These are phyloP conservation scores for Apiotrichum mycotoxinovorans DNA, from an alignment of 1,284 basidiomycete species.

Conservation along the genomic window DNA sequence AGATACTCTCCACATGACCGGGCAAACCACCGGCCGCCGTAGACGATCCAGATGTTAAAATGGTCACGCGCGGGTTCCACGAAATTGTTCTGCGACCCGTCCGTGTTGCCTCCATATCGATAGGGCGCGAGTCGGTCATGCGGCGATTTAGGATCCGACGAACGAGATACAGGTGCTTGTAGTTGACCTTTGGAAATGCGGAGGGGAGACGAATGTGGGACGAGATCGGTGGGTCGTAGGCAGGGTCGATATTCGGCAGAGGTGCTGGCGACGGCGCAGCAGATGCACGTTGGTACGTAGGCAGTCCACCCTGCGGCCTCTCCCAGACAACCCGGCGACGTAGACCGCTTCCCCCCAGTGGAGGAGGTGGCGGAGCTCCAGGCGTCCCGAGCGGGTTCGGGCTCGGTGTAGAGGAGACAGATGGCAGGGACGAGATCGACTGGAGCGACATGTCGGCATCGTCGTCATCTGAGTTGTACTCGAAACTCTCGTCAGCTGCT, in stretches of 20 bases:
- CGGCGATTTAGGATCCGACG: conserved; percentile 35
- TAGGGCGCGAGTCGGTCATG: conserved; percentile 24
- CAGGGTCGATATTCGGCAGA: not conserved
- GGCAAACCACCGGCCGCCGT: conserved; percentile 43
- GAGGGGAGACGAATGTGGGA: conserved; percentile 41
- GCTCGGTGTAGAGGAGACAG: not conserved
- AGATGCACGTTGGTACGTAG: conserved; percentile 17
- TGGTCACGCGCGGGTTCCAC: conserved; percentile 19
- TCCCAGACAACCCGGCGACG: conserved; percentile 15
- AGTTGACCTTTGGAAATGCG: conserved; percentile 39
- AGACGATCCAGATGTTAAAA: conserved; percentile 26
- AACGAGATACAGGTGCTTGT: conserved; percentile 45
- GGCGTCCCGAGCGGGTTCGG: not conserved
- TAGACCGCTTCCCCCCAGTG: not conserved
- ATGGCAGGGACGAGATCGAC: conserved; percentile 4
- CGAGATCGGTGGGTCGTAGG: conserved; percentile 21
- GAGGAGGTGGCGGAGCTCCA: not conserved
- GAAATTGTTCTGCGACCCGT: not conserved
- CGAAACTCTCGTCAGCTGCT: conserved; percentile 25
- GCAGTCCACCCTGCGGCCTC: conserved; percentile 11
- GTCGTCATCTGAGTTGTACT: conserved; percentile 16
- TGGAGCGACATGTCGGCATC: conserved; percentile 7
- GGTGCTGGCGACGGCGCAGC: not conserved
- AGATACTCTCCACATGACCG: conserved; percentile 47
- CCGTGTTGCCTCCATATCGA: conserved; percentile 8